Evolutionary conservation across 495 filamentous ascomycete genomes (phyloP).

Genomic region (Daldinia grandis): DNA sequence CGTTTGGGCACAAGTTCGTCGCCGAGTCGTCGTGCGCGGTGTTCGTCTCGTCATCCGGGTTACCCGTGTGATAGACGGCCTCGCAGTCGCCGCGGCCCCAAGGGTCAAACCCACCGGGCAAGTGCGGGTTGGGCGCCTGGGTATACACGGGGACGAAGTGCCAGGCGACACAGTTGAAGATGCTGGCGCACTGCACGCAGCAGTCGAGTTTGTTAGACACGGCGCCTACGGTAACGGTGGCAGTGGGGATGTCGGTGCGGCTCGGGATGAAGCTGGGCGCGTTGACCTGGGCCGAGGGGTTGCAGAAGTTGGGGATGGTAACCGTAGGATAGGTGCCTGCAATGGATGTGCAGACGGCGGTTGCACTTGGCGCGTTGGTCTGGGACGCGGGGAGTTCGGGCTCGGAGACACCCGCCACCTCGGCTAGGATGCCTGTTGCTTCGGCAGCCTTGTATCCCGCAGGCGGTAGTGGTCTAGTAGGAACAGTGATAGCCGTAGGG

Average conservation of each 20-base stretch:
- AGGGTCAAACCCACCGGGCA: constrained; percentile 45
- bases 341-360: constrained; percentile 36
- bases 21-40: background rate
- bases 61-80: constrained; percentile 40
- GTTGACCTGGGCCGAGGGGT: constrained; percentile 40
- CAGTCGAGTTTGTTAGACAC: constrained; percentile 45
- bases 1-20: constrained; percentile 41
- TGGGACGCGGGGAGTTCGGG: background rate
- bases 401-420: background rate
- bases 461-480: constrained; percentile 2
- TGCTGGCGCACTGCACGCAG: constrained; percentile 42
- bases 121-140: constrained; percentile 24
- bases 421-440: constrained; percentile 2
- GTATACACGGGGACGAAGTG: constrained; percentile 41
- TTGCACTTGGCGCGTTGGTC: constrained; percentile 5
- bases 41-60: background rate
- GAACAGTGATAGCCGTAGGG: constrained; percentile 39
- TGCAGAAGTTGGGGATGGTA: constrained; percentile 46
- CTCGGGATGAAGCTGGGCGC: constrained; percentile 24
- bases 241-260: constrained; percentile 26
- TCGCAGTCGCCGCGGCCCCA: constrained; percentile 43
- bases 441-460: background rate
- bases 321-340: constrained; percentile 33
- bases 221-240: constrained; percentile 36
- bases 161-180: constrained; percentile 47